These are phyloP conservation scores for Coemansia sp. DNA, from an alignment of 192 early-diverging fungal species.

Conservation along the genomic window DNA sequence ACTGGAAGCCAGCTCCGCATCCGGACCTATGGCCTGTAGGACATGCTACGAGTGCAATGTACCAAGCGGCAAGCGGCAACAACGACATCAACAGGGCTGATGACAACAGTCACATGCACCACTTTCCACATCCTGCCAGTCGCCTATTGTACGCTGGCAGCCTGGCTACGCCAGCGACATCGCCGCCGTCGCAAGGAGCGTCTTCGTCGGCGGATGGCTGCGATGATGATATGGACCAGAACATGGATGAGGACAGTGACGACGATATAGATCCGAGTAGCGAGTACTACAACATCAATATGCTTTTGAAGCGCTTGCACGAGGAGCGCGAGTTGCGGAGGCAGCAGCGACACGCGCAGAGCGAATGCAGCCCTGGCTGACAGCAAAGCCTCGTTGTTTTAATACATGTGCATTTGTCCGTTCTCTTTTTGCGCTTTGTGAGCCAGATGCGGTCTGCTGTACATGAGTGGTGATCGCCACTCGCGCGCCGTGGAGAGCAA, in stretches of 20 bases:
- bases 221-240: slow-evolving; percentile 1
- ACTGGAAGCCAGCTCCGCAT: neutral
- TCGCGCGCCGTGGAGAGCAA: neutral
- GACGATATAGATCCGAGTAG: slow-evolving; percentile 22
- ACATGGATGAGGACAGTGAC: slow-evolving; percentile 9
- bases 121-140: neutral
- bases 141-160: neutral
- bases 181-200: slow-evolving; percentile 17
- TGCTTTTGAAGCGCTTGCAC: slow-evolving; percentile 45
- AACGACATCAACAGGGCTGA: neutral
- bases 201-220: neutral
- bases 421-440: neutral
- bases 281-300: slow-evolving; percentile 50
- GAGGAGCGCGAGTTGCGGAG: slow-evolving; percentile 37
- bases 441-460: neutral
- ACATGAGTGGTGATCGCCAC: neutral
- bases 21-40: neutral
- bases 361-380: neutral
- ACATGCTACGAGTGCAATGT: neutral
- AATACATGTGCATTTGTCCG: neutral
- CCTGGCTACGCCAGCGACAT: slow-evolving; percentile 26
- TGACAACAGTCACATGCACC: neutral
- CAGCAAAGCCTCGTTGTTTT: no score
- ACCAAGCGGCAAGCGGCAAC: neutral
- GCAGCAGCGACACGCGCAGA: slow-evolving; percentile 8